phyloP scores from a whole-genome alignment of 805 yeast species.

The Lipomyces kockii region DNA sequence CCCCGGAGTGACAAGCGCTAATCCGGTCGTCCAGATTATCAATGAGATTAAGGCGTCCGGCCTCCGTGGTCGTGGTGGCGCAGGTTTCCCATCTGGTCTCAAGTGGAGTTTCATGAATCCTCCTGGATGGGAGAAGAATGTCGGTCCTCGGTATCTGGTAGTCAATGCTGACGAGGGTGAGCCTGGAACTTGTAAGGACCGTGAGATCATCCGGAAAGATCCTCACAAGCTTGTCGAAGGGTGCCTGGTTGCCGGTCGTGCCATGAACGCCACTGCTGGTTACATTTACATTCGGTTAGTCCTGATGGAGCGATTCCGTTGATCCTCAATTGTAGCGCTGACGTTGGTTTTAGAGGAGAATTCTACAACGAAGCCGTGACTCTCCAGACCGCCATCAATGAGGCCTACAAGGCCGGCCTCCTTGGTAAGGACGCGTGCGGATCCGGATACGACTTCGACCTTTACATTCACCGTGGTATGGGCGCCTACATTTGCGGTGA shows the following conservation, averaged over 20 bases:
- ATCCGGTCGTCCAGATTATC: slow-evolving; percentile 53
- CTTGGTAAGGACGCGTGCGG: slow-evolving; percentile 88
- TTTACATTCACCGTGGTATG: slow-evolving; percentile 87
- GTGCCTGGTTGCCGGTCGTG: slow-evolving; percentile 86
- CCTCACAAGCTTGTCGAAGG: slow-evolving; percentile 93
- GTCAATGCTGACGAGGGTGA: slow-evolving; percentile 95
- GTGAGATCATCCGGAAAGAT: slow-evolving; percentile 88
- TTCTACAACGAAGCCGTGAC: slow-evolving; percentile 78
- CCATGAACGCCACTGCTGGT: slow-evolving; percentile 92
- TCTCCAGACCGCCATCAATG: slow-evolving; percentile 81
- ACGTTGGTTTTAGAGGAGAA: slow-evolving; percentile 58
- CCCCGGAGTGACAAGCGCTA: not conserved
- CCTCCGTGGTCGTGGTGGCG: slow-evolving; percentile 90
- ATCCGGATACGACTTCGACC: slow-evolving; percentile 81
- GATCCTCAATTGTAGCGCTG: not conserved
- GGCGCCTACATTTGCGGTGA: slow-evolving; percentile 94
- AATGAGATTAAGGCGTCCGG: slow-evolving; percentile 86
- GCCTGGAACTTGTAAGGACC: slow-evolving; percentile 92
- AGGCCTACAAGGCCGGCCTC: slow-evolving; percentile 80
- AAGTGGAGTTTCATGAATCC: slow-evolving; percentile 96
- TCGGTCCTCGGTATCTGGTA: slow-evolving; percentile 79
- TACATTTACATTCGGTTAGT: slow-evolving; percentile 74
- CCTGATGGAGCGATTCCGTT: no score
- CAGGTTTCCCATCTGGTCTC: slow-evolving; percentile 89
- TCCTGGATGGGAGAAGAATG: slow-evolving; percentile 91